Base-by-base conservation (phyloP, 352 stramenopile genomes). In the Phytopythium helicoides region DNA sequence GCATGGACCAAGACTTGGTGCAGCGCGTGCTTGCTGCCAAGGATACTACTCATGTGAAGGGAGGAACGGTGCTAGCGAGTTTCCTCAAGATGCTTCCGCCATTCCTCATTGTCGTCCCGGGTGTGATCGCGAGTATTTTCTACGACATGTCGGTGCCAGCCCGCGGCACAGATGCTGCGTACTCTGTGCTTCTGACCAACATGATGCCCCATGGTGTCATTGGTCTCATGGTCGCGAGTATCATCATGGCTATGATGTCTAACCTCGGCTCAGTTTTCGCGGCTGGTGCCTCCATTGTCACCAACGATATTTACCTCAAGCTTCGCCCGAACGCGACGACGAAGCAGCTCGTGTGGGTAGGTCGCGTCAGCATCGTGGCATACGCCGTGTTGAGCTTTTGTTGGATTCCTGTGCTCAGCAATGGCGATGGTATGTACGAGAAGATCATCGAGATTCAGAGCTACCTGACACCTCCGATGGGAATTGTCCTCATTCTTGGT, bases 221-320 rank as follows among this genome's bases (percentile, higher is more conserved):
- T 40, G 77, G 77, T 0, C 56, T 88, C 47, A 87, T 88, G 67
- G 64, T 87, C 28, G 81, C 77, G 23, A 87, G 75, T 49, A 81
- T 88, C 46, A 78, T 88, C 60, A 85, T 70, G 11, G 72, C 77
- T 9, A 84, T 88, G 73, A 87, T 87, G 76, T 81, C 76, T 31
- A 81, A 69, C 60, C 56, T 87, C 28, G 74, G 63, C 19, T 86
- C 73, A 10, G 74, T 86, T 18, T 87, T 87, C 42, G 66, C 76
- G 41, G 74, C 74, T 12, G 74, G 68, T 10, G 83, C 76, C 21
- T 84, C 71, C 3, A 71, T 85, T n/a, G 49, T 85, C 34, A 85
- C 74, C n/a, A 85, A 85, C 61, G 74, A 85, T 40, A 82, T 82
- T 35, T 85, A 85, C 57, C 61, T 85, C 34, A 66, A 81, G 38